Conservation (phyloP, 768 basidiomycete genomes). For the Xerocomellus amylosporus region DNA sequence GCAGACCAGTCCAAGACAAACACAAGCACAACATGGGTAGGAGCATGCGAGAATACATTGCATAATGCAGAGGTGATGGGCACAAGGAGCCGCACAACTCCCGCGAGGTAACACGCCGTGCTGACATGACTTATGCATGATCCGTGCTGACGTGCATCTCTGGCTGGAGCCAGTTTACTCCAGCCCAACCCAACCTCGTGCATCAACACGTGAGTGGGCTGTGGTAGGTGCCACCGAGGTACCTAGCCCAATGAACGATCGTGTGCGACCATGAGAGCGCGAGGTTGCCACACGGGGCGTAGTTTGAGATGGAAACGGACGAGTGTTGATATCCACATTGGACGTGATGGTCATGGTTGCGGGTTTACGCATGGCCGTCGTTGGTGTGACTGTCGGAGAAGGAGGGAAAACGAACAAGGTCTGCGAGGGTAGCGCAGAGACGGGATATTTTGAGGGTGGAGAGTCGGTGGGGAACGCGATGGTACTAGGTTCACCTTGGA, state of each 20-base stretch:
- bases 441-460: constrained; percentile 22
- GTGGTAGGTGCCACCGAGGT: constrained; percentile 72
- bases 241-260: constrained; percentile 71
- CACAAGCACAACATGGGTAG: constrained; percentile 24
- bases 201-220: constrained; percentile 81
- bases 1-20: constrained; percentile 22
- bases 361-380: constrained; percentile 58
- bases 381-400: constrained; percentile 52
- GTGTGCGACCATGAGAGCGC: constrained; percentile 61
- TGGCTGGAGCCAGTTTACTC: constrained; percentile 29
- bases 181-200: constrained; percentile 71
- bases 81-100: constrained; percentile 11
- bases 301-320: constrained; percentile 54
- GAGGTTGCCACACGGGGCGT: constrained; percentile 73
- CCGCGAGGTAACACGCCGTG: constrained; percentile 9
- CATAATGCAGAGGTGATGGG: constrained; percentile 18
- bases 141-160: constrained; percentile 2
- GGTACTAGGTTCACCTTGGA: constrained; percentile 33
- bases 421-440: constrained; percentile 61
- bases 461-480: constrained; percentile 28
- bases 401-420: constrained; percentile 87
- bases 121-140: constrained; percentile 8
- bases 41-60: constrained; percentile 23
- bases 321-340: constrained; percentile 42
- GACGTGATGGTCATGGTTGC: constrained; percentile 82